A percentile compares a stretch with the other conserved stretches of the same genome.
Conservation (phyloP, 2,329 filamentous ascomycete species). For the Claviceps paspali region DNA sequence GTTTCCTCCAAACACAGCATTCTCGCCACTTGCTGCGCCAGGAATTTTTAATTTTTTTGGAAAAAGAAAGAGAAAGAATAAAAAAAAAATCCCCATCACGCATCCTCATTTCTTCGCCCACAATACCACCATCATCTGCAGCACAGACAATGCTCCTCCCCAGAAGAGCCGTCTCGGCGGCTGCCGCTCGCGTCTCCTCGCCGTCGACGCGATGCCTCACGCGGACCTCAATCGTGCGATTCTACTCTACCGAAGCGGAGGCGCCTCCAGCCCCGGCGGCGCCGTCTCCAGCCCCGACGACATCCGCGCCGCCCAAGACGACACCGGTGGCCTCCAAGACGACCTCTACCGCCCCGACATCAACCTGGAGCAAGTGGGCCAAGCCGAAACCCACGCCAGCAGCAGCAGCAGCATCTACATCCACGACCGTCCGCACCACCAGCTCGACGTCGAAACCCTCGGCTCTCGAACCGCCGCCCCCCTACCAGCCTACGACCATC, state of each 20-base stretch:
- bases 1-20: too few species aligned
- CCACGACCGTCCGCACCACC: neutral
- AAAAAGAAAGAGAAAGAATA: too few species aligned
- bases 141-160: constrained; percentile 16
- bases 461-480: constrained; percentile 1
- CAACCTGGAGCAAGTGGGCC: neutral
- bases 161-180: constrained; percentile 11
- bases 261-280: neutral
- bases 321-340: neutral
- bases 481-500: constrained; percentile 9
- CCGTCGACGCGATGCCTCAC: constrained; percentile 9
- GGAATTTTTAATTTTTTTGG: too few species aligned
- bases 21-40: too few species aligned
- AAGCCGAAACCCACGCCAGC: neutral
- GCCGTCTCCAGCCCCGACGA: too few species aligned
- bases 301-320: neutral
- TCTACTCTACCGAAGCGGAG: constrained; percentile 12
- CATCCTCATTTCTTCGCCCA: too few species aligned
- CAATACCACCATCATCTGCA: too few species aligned
- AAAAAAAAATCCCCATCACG: too few species aligned
- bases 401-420: too few species aligned
- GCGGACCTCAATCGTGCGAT: constrained; percentile 8
- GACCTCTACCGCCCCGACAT: neutral
- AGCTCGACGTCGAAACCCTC: neutral
- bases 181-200: constrained; percentile 6